These are phyloP conservation scores for Aspergillus chevalieri DNA, from an alignment of 2,329 filamentous ascomycete genomes.

Conservation along the genomic window DNA sequence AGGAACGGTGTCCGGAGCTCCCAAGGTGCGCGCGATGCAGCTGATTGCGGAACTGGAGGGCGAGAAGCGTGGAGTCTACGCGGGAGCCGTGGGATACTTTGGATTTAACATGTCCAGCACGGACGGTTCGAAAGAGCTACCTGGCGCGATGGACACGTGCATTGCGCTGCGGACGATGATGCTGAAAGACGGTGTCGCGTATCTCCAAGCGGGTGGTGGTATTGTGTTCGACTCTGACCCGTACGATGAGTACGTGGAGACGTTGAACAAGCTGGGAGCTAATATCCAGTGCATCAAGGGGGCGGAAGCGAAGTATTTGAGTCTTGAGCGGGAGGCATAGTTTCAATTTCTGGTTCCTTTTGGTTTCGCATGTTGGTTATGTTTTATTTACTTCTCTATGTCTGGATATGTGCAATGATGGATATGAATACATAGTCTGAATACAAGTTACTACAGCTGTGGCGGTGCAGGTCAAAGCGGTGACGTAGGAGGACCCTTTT, in stretches of 20 bases:
- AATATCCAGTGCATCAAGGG: constrained; percentile 83
- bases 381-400: neutral
- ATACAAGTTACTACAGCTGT: neutral
- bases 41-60: constrained; percentile 88
- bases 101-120: constrained; percentile 70
- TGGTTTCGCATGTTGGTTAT: neutral
- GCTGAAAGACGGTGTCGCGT: constrained; percentile 82
- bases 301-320: constrained; percentile 65
- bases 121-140: constrained; percentile 54
- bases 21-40: constrained; percentile 96
- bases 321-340: constrained; percentile 26
- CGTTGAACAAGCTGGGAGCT: constrained; percentile 89
- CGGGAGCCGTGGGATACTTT: constrained; percentile 94
- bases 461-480: neutral
- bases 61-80: constrained; percentile 93
- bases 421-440: neutral
- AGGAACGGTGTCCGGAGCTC: constrained; percentile 89
- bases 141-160: constrained; percentile 88
- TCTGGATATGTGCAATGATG: neutral
- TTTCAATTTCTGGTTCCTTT: too few relatives aligned
- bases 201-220: constrained; percentile 78
- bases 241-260: constrained; percentile 90
- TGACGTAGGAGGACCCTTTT: too few relatives aligned
- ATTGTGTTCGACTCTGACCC: constrained; percentile 92
- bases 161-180: constrained; percentile 87